Evolutionary conservation across 2,329 filamentous ascomycete species (phyloP), one percentile per base, ranked within the genome.

Genomic region (Aureobasidium sp.): DNA sequence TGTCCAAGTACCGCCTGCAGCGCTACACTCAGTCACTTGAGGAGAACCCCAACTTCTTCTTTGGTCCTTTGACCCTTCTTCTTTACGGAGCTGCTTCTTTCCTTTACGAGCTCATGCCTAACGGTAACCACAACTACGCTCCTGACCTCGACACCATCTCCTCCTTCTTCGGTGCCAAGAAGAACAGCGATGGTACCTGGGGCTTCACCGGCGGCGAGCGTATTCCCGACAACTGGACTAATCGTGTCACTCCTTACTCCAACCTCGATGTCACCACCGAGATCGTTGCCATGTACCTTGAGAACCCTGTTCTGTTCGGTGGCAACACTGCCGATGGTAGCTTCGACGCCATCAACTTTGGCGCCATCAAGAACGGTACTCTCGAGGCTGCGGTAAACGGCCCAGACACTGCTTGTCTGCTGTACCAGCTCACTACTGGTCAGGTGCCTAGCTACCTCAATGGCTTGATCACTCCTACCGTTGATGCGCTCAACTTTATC

Each of bases 221-320:
- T 26, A 77, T 79, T 27, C 77, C 77, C 1, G 71, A 71, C 26
- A 76, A 77, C 64, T 79, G 76, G 76, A 71, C 67, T 60, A 76
- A 71, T 63, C 71, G 73, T 41, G 66, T 69, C 1, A 56, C 64
- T 3, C 71, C 72, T 0, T 78, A 77, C 70, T 69, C 69, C 48
- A 72, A 71, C 67, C 59, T 52, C 13, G 72, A 75, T 37, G 74
- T 77, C 8, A 71, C 71, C 7, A 55, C 26, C 5, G 72, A 80
- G 67, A 79, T 80, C 46, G 63, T 77, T 2, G 67, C 68, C 1
- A 71, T 74, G 71, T 79, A 80, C 63, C 63, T 74, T 24, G 66
- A 72, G 65, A 70, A 76, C 61, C 77, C 78, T 3, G 76, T 79
- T 12, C 68, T 76, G 0, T 78, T 79, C 56, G 77, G 77, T 41